Evolutionary conservation across 768 basidiomycete species (phyloP).

Genomic region (Serendipita sp.): DNA sequence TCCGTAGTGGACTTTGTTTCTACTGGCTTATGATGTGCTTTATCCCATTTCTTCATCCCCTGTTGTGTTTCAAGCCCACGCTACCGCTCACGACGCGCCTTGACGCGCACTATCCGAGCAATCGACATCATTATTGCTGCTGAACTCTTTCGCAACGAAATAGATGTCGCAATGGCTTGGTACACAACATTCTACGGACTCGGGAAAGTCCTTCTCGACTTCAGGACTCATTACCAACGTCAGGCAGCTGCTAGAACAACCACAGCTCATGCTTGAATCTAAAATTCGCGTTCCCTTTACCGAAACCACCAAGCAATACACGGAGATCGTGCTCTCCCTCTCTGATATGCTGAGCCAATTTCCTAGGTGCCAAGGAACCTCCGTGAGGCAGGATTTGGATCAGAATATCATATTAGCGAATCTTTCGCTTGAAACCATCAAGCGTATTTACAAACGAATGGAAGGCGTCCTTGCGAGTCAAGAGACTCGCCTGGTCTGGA

Average conservation of each 20-base stretch:
- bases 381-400: background rate
- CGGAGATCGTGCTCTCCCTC: background rate
- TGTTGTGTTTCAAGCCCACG: too few species aligned
- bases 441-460: conserved; percentile 1
- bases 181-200: background rate
- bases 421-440: background rate
- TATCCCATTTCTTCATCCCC: too few species aligned
- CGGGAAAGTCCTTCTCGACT: background rate
- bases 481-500: background rate
- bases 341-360: conserved; percentile 1
- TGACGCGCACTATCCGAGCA: too few species aligned
- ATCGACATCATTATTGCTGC: too few species aligned
- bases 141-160: too few species aligned
- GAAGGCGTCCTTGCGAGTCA: background rate
- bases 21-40: too few species aligned
- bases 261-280: background rate
- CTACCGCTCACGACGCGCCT: too few species aligned
- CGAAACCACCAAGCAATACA: background rate
- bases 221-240: background rate
- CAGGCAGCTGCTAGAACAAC: background rate
- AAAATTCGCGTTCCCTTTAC: background rate
- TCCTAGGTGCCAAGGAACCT: background rate
- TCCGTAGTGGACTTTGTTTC: too few species aligned
- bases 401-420: background rate
- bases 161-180: conserved; percentile 1